These are phyloP conservation scores for Lignosus rhinocerotis DNA, from an alignment of 1,284 basidiomycete species.

Conservation along the genomic window DNA sequence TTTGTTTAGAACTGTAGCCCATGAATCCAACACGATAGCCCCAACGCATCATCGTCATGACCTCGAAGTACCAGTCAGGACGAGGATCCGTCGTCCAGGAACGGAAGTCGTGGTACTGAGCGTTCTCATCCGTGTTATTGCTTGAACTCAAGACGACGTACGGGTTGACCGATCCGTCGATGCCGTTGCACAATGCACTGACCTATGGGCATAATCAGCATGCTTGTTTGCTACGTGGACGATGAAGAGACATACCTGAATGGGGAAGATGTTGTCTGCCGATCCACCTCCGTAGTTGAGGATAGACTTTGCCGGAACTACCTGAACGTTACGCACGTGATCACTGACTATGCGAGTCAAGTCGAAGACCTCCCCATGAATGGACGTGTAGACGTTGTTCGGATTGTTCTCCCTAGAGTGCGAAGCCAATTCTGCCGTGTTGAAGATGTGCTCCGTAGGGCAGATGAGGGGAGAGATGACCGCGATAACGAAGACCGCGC, in stretches of 20 bases:
- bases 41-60: slow-evolving; percentile 89
- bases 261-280: slow-evolving; percentile 86
- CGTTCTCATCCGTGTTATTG: slow-evolving; percentile 81
- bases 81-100: slow-evolving; percentile 84
- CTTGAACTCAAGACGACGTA: slow-evolving; percentile 59
- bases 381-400: slow-evolving; percentile 77
- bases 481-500: slow-evolving; percentile 92
- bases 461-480: slow-evolving; percentile 90
- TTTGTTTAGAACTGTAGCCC: slow-evolving; percentile 81
- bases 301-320: slow-evolving; percentile 76
- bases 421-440: slow-evolving; percentile 68
- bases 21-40: slow-evolving; percentile 87
- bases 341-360: slow-evolving; percentile 58
- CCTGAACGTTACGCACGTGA: slow-evolving; percentile 70
- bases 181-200: slow-evolving; percentile 90
- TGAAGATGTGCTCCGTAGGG: slow-evolving; percentile 92
- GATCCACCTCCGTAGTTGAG: slow-evolving; percentile 83
- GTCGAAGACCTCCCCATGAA: slow-evolving; percentile 94
- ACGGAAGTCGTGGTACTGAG: slow-evolving; percentile 97
- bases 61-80: slow-evolving; percentile 98
- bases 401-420: slow-evolving; percentile 69
- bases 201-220: slow-evolving; percentile 51
- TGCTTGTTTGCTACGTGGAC: background rate
- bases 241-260: slow-evolving; percentile 63
- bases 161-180: slow-evolving; percentile 52